These are phyloP conservation scores for Xylariaceae sp. DNA, from an alignment of 2,329 filamentous ascomycete genomes.

Conservation along the genomic window DNA sequence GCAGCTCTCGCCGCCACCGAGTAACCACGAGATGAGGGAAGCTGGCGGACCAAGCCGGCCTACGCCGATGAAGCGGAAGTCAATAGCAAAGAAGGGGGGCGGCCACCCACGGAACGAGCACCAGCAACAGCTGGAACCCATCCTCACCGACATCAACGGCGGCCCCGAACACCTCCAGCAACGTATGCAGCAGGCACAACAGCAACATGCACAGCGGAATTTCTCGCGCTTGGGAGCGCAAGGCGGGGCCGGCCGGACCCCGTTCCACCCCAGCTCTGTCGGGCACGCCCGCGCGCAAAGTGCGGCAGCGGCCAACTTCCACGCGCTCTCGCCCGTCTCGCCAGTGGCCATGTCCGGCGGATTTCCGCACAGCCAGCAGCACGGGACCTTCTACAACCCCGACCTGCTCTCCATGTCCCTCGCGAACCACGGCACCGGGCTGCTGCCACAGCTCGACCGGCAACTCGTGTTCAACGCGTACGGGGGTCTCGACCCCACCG, in stretches of 20 bases:
- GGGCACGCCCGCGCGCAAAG: slow-evolving; percentile 30
- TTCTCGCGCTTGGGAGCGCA: slow-evolving; percentile 34
- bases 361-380: slow-evolving; percentile 17
- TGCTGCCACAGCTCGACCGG: slow-evolving; percentile 64
- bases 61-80: slow-evolving; percentile 28
- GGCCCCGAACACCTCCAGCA: slow-evolving; percentile 27
- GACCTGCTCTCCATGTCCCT: slow-evolving; percentile 48
- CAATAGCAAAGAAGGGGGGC: slow-evolving; percentile 30
- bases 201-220: slow-evolving; percentile 35
- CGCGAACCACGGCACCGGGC: slow-evolving; percentile 38
- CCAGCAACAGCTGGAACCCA: slow-evolving; percentile 29
- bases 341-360: slow-evolving; percentile 30
- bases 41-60: slow-evolving; percentile 21
- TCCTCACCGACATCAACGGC: slow-evolving; percentile 28
- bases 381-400: slow-evolving; percentile 38
- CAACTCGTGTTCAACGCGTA: slow-evolving; percentile 73
- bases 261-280: slow-evolving; percentile 34
- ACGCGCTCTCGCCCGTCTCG: slow-evolving; percentile 45
- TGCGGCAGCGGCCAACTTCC: slow-evolving; percentile 30
- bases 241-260: slow-evolving; percentile 29
- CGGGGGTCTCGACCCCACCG: slow-evolving; percentile 39
- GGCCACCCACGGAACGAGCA: slow-evolving; percentile 27
- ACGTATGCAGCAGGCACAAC: slow-evolving; percentile 27
- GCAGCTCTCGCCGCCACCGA: slow-evolving; percentile 60
- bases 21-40: slow-evolving; percentile 35